Evolutionary conservation across 139 green algal species (phyloP), one percentile per base, ranked within the genome.

Genomic region (Trebouxia sp.): DNA sequence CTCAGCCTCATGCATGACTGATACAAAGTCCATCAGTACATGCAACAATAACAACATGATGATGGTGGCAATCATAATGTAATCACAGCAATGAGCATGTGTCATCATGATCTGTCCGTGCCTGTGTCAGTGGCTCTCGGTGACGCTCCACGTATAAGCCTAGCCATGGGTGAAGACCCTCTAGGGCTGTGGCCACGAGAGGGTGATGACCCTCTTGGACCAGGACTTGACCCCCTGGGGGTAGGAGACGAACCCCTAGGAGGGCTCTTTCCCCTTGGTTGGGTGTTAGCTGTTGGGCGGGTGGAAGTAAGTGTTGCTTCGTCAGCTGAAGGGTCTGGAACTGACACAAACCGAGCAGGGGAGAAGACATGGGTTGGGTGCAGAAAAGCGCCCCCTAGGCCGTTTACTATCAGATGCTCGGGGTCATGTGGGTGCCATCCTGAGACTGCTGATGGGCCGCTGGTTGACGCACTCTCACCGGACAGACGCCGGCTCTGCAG

Each of bases 311-410:
- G 70, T 35, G 74, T 76, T 37, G 70, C 66, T 7, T 88, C 88
- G 8, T 90, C 89, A 22, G 92, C 91, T 0, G 88, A 87, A 0
- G 86, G 84, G 79, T 93, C 88, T 12, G 84, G 83, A 45, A 85
- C 30, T 77, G 69, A 53, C 8, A 77, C 43, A 38, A 77, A 95
- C 32, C 88, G 75, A 6, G 86, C 66, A 47, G 91, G 84, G 26
- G 88, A 85, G 69, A 97, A 97, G 17, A 96, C 86, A 76, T 97
- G 94, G 1, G 94, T 97, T 37, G 94, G 94, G 89, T 97, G 94
- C 78, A 95, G 78, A 81, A 97, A 97, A 28, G 90, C 94, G 30
- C 94, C 94, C 11, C 94, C 94, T 22, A 80, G 47, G 38, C 94
- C 94, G 41, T 90, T 90, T 22, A 94, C 88, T 11, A 97, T 90